Evolutionary conservation across 495 filamentous ascomycete species (phyloP), one percentile per base, ranked within the genome.

Genomic region (Glutinoglossum americanum): DNA sequence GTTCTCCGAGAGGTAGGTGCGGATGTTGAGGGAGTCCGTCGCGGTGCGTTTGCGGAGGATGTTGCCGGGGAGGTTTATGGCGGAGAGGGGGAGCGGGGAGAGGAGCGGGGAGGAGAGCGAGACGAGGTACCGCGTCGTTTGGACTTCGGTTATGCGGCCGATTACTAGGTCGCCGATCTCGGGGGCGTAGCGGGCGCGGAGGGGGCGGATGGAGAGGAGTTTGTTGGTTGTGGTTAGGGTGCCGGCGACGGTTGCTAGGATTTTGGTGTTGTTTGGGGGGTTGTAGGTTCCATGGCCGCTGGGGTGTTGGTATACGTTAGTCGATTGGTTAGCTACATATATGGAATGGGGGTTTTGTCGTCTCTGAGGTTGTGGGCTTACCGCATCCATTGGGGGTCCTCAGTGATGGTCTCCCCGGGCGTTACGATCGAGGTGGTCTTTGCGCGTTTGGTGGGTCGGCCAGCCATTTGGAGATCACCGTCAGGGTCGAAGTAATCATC

Each of bases 301-400:
- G 56, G 0, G n/a, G 19, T 28, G 23, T 27, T 23, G 6, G 7
- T 27, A 48, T 19, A 23, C 41, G 17, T 21, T 4, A 45, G 17
- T 11, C 3, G 6, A 2, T 13, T 9, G 13, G 37, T 17, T 17
- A 9, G 15, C 7, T 9, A 13, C 5, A 41, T 13, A 41, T 41
- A 41, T 5, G 37, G 3, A 44, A 37, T 28, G 25, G n/a, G 41
- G 58, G 21, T 53, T 33, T 27, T n/a, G 27, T n/a, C n/a, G n/a
- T n/a, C n/a, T n/a, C n/a, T n/a, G n/a, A n/a, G n/a, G n/a, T n/a
- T n/a, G n/a, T n/a, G n/a, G n/a, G 3, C 69, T 56, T 69, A 85
- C 79, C 87, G 79, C 87, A 98, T 98, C 89, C 89, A 97, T 74
- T 97, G 90, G 7, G 89, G 82, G 69, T 95, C 88, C 62, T 79